Conservation (phyloP, 495 filamentous ascomycete species). For the Saxophila tyrrhenica region DNA sequence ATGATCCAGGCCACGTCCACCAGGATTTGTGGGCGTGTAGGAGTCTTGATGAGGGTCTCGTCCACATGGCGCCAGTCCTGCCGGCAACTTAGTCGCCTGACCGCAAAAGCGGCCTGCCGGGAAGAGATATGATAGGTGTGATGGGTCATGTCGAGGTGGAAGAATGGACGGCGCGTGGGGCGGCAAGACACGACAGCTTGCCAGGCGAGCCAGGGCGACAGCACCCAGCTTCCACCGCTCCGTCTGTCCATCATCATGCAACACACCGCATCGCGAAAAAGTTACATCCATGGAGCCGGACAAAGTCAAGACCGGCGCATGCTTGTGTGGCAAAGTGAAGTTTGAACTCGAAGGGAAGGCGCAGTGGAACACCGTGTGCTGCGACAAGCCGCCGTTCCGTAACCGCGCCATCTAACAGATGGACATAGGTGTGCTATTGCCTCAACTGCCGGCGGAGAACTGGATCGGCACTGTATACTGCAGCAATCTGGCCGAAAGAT, state of each 20-base stretch:
- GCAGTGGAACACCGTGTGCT: slow-evolving; percentile 9
- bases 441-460: slow-evolving; percentile 1
- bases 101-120: background rate
- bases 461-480: background rate
- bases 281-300: too few species aligned
- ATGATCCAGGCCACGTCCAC: too few species aligned
- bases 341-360: slow-evolving; percentile 3
- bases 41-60: too few species aligned
- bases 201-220: too few species aligned
- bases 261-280: too few species aligned
- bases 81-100: background rate
- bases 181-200: background rate
- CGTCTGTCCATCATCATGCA: too few species aligned
- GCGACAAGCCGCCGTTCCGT: too few species aligned
- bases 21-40: too few species aligned
- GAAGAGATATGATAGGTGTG: background rate
- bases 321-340: slow-evolving; percentile 7
- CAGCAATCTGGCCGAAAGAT: slow-evolving; percentile 7
- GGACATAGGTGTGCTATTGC: background rate
- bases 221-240: too few species aligned
- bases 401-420: background rate
- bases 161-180: background rate
- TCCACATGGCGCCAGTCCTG: background rate
- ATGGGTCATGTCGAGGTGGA: background rate
- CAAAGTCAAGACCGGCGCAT: slow-evolving; percentile 4